A percentile compares a stretch with the other conserved stretches of the same genome.
These are phyloP conservation scores for Chrysoporthe puriensis DNA, from an alignment of 2,329 filamentous ascomycete species.

Conservation along the genomic window DNA sequence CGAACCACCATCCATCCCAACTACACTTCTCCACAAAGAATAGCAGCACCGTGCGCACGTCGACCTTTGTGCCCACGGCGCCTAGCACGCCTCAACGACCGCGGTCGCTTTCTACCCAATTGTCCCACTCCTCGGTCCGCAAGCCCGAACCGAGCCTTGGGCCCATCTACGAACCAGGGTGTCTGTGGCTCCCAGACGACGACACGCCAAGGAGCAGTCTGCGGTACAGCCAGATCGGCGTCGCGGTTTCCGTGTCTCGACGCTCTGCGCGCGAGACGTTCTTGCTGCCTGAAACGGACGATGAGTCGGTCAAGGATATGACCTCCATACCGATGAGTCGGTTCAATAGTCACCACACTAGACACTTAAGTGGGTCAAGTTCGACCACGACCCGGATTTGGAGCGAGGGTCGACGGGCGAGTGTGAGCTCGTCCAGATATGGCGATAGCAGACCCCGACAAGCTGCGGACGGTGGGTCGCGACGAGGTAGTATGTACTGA, in stretches of 20 bases:
- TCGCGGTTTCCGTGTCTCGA: conserved; percentile 9
- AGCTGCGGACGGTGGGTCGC: background rate
- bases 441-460: conserved; percentile 5
- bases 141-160: conserved; percentile 11
- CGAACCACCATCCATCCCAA: background rate
- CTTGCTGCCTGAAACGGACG: background rate
- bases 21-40: conserved; percentile 12
- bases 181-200: conserved; percentile 2
- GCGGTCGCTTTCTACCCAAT: background rate
- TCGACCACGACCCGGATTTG: conserved; percentile 7
- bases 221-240: conserved; percentile 22
- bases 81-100: conserved; percentile 11
- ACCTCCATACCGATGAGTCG: conserved; percentile 5
- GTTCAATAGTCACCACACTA: background rate
- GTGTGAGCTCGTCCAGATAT: conserved; percentile 3
- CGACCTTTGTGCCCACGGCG: background rate
- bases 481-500: background rate
- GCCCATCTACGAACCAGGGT: conserved; percentile 18
- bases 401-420: conserved; percentile 6
- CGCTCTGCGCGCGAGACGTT: background rate
- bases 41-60: conserved; percentile 9
- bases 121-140: background rate
- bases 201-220: conserved; percentile 6
- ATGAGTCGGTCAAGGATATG: background rate
- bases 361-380: conserved; percentile 5